Evolutionary conservation across 306 rosid species (phyloP).

Genomic region (peach (Prunus persica)): DNA sequence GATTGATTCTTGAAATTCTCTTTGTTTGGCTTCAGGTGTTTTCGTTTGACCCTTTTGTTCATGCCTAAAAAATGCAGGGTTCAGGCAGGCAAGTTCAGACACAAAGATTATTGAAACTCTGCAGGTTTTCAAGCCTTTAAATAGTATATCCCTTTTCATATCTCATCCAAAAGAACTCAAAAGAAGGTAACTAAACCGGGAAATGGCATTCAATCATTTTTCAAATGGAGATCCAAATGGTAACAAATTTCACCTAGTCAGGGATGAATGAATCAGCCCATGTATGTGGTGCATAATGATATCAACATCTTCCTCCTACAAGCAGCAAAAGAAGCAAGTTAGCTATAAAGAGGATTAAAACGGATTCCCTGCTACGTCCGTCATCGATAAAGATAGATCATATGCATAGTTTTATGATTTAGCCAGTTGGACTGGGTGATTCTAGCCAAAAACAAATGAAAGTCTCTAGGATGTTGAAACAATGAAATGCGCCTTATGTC

Average conservation of each 20-base stretch:
- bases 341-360: conserved; percentile 8
- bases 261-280: conserved; percentile 49
- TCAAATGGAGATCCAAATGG: conserved; percentile 14
- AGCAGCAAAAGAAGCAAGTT: conserved; percentile 19
- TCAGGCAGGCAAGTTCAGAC: conserved; percentile 4
- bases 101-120: background rate
- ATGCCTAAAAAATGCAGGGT: conserved; percentile 31
- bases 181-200: background rate
- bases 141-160: background rate
- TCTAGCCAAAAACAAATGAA: background rate
- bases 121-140: background rate
- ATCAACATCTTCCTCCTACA: conserved; percentile 84
- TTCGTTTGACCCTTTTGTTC: conserved; percentile 30
- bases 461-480: background rate
- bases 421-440: background rate
- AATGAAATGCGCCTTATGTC: background rate
- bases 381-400: background rate
- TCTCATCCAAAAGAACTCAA: background rate
- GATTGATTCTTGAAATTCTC: conserved; percentile 49
- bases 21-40: conserved; percentile 44
- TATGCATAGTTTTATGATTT: background rate
- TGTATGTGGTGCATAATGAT: conserved; percentile 71
- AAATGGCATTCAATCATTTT: background rate
- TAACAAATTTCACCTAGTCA: conserved; percentile 37
- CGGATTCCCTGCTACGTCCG: background rate